Evolutionary conservation across 208 protist genomes (phyloP).

Genomic region (Entamoeba dispar): DNA sequence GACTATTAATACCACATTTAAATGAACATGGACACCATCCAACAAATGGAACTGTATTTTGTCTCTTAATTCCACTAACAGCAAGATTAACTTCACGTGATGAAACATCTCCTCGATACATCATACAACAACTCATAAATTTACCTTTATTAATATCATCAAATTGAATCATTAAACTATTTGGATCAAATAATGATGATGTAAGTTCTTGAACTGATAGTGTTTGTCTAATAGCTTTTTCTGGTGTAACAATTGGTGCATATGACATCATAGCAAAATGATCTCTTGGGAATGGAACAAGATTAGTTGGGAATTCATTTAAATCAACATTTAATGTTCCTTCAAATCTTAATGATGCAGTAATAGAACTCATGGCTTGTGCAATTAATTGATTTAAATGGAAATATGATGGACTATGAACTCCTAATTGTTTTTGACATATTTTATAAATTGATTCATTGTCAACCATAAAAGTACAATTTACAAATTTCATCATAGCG

Average conservation of each 20-base stretch:
- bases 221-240: constrained; percentile 49
- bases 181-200: constrained; percentile 45
- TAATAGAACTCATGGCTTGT: constrained; percentile 44
- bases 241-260: constrained; percentile 41
- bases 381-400: constrained; percentile 46
- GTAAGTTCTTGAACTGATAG: constrained; percentile 47
- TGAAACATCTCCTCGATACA: constrained; percentile 51
- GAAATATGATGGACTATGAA: constrained; percentile 48
- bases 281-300: constrained; percentile 47
- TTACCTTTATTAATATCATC: constrained; percentile 44
- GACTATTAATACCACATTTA: constrained; percentile 82
- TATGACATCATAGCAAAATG: constrained; percentile 41
- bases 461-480: constrained; percentile 37
- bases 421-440: constrained; percentile 34
- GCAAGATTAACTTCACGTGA: constrained; percentile 48
- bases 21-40: constrained; percentile 50
- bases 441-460: constrained; percentile 48
- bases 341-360: constrained; percentile 47
- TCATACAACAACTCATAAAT: constrained; percentile 51
- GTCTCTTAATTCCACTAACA: constrained; percentile 46
- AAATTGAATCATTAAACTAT: constrained; percentile 45
- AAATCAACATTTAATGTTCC: constrained; percentile 49
- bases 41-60: constrained; percentile 48
- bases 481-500: constrained; percentile 40
- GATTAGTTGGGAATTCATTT: constrained; percentile 52